Percentiles rank a stretch among this genome's conserved stretches.
Conservation (phyloP, 352 stramenopile genomes). For the Phytophthora sojae region DNA sequence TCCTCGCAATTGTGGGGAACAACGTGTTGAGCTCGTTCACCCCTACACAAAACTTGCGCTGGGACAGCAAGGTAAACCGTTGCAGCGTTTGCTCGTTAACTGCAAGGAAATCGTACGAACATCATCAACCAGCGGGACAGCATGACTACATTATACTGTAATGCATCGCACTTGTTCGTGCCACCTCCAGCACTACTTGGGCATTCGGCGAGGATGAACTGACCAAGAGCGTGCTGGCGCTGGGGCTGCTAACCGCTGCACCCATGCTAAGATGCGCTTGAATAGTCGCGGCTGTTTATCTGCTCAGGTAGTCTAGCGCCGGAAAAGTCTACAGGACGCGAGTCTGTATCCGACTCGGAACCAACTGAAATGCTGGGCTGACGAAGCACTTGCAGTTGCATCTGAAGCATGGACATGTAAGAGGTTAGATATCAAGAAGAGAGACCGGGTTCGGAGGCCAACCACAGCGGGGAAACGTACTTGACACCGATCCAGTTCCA, state of each 20-base stretch:
- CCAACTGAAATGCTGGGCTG: conserved; percentile 65
- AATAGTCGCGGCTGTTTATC: conserved; percentile 16
- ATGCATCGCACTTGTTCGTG: conserved; percentile 25
- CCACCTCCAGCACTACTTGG: conserved; percentile 13
- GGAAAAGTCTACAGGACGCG: conserved; percentile 29
- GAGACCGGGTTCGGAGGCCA: background rate
- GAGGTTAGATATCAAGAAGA: background rate
- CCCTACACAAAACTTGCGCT: conserved; percentile 23
- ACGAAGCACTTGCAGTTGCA: conserved; percentile 70
- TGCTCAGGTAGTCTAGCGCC: background rate
- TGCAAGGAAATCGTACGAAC: background rate
- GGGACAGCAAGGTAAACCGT: conserved; percentile 12
- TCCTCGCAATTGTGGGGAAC: conserved; percentile 5
- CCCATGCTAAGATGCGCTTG: conserved; percentile 17
- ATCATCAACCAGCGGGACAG: background rate
- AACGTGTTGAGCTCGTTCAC: conserved; percentile 9
- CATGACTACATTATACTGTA: background rate
- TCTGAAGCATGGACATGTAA: conserved; percentile 27
- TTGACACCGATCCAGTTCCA: conserved; percentile 84
- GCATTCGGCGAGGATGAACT: conserved; percentile 4
- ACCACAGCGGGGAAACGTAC: conserved; percentile 33
- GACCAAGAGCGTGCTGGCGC: background rate
- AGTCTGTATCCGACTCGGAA: conserved; percentile 57
- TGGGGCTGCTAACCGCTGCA: conserved; percentile 15
- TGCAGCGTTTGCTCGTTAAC: conserved; percentile 20